Evolutionary conservation across 2,329 filamentous ascomycete species (phyloP), one percentile per base, ranked within the genome.

Genomic region (Xylaria digitata): DNA sequence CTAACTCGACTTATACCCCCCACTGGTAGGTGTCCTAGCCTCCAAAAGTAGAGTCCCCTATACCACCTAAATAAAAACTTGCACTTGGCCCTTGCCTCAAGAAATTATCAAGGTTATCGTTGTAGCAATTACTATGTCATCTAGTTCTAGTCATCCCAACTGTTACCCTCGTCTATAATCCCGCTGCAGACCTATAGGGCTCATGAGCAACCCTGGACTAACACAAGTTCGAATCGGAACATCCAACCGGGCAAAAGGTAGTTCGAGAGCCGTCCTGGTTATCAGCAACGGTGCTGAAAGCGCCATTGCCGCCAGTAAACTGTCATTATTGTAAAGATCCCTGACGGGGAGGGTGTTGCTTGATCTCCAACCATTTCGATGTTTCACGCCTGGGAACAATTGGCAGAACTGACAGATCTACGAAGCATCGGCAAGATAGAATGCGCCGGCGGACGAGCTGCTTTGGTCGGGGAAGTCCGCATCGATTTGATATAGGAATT

Each of bases 381-480:
- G 26, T 50, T n/a, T 50, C 26, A 32, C 26, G 3, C 48, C 26
- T 32, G 26, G 26, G 26, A 50, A 32, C 48, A 50, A 23, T 19
- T 19, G 26, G 26, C 11, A 50, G 48, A 50, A 50, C 26, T 50
- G 17, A 32, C 6, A 50, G 48, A 32, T 50, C 23, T 50, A 50
- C 48, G 23, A 32, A 50, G 23, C 23, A 34, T 50, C 15, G 7
- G 26, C 48, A 34, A 50, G 48, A 50, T 50, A 50, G 26, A 50
- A 50, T 19, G 48, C 48, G 23, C 48, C 48, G 48, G 48, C 48
- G 17, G 48, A 32, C 23, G 26, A 50, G 48, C 48, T 50, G 48
- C 48, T 50, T 34, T 50, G 48, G 48, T 32, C 48, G 26, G 48
- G 48, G 26, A 50, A 50, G 48, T 4, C 48, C 13, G 48, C 48